phyloP scores from a whole-genome alignment of 2,329 filamentous ascomycete genomes.

The Incumbomyces lentus region DNA sequence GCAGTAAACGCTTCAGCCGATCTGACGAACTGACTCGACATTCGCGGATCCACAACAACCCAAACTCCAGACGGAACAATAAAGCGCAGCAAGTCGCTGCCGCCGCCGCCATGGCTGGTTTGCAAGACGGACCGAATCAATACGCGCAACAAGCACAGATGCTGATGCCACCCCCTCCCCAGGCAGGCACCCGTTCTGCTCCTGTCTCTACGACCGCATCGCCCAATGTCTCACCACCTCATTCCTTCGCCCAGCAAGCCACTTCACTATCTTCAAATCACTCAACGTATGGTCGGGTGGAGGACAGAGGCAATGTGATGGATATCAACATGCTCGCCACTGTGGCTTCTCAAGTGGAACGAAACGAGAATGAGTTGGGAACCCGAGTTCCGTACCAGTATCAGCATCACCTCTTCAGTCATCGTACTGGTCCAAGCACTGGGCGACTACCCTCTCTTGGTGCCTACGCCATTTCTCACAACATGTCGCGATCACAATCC shows the following conservation, averaged over 20 bases:
- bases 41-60: conserved; percentile 97
- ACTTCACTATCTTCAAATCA: conserved; percentile 40
- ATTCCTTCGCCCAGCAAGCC: conserved; percentile 61
- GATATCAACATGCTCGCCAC: conserved; percentile 62
- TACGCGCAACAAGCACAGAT: conserved; percentile 46
- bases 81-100: conserved; percentile 60
- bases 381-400: conserved; percentile 33
- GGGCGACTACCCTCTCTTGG: conserved; percentile 65
- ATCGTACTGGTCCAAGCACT: conserved; percentile 37
- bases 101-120: conserved; percentile 42
- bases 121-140: conserved; percentile 40
- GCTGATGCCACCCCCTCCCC: conserved; percentile 63
- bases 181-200: conserved; percentile 76
- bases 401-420: conserved; percentile 37
- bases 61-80: conserved; percentile 87
- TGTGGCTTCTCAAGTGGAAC: conserved; percentile 56
- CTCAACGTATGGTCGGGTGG: conserved; percentile 42
- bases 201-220: conserved; percentile 77
- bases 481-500: conserved; percentile 67
- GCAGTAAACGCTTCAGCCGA: conserved; percentile 92
- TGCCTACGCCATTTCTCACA: conserved; percentile 62
- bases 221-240: conserved; percentile 91
- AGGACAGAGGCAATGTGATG: conserved; percentile 42
- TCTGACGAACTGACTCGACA: conserved; percentile 95
- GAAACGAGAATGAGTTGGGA: conserved; percentile 40